These are phyloP conservation scores for Claviceps monticola DNA, from an alignment of 2,329 filamentous ascomycete genomes.

Conservation along the genomic window DNA sequence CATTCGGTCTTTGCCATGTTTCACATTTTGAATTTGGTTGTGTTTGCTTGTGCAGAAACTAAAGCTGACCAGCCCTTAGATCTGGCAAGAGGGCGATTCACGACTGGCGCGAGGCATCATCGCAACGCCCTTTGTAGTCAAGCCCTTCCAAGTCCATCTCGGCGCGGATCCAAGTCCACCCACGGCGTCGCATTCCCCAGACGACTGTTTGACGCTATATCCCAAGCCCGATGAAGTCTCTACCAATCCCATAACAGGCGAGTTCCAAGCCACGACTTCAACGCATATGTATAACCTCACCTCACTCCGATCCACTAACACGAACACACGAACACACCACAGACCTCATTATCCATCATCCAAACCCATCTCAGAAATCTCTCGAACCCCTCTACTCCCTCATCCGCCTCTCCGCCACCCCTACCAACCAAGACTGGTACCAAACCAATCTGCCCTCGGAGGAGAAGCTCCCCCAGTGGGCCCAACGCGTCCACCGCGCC, in stretches of 20 bases:
- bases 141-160: slow-evolving; percentile 37
- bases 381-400: slow-evolving; percentile 35
- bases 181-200: slow-evolving; percentile 23
- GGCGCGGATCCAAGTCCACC: slow-evolving; percentile 12
- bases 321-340: not conserved
- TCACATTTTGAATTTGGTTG: not conserved
- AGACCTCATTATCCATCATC: slow-evolving; percentile 34
- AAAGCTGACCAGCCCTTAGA: slow-evolving; percentile 15
- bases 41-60: not conserved
- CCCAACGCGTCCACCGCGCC: slow-evolving; percentile 29
- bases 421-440: slow-evolving; percentile 37
- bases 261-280: not conserved
- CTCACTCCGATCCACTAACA: not conserved
- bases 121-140: slow-evolving; percentile 34
- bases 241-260: slow-evolving; percentile 17
- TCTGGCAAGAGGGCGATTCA: slow-evolving; percentile 25
- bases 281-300: not conserved
- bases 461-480: slow-evolving; percentile 29
- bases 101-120: slow-evolving; percentile 39
- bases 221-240: slow-evolving; percentile 18
- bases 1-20: not conserved
- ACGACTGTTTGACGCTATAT: slow-evolving; percentile 34
- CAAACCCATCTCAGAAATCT: slow-evolving; percentile 11
- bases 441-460: slow-evolving; percentile 31
- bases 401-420: slow-evolving; percentile 37